Evolutionary conservation across 306 rosid genomes (phyloP), one percentile per base, ranked within the genome.

Genomic region (Sophora flavescens): DNA sequence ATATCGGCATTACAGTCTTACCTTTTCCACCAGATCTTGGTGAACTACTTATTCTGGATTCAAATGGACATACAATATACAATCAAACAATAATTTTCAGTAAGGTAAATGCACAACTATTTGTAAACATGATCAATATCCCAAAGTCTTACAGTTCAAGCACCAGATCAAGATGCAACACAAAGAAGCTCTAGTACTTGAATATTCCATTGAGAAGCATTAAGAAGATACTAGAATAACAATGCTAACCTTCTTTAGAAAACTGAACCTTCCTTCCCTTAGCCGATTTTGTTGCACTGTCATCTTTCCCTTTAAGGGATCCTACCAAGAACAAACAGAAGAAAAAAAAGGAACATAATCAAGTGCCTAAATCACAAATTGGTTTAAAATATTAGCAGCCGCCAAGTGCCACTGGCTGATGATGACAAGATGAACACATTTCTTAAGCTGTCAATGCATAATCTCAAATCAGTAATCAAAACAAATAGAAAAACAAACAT

Each of bases 221-320:
- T 15, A 70, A 60, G 42, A 44, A 60, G 59, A 57, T 33, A n/a
- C 13, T 48, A 65, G 52, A 71, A 60, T 47, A 39, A 47, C 32
- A 17, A 54, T 76, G 69, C 82, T 77, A 77, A 94, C 97, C 93
- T 86, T 84, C 85, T 56, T 62, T 36, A 33, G 87, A 74, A 75
- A 95, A 95, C 75, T 95, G 95, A 79, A 89, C 97, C 82, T 62
- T 92, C 84, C 87, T 92, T 63, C 87, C 90, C 83, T 76, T 90
- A 67, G 83, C 80, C 28, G 89, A 77, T 81, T 89, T 92, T 58
- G 88, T 14, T 35, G 94, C 77, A 86, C 89, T 87, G 70, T 90
- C 97, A 70, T 89, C 96, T 82, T 85, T 95, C 69, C 97, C 97
- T 81, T 88, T 89, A 9, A 82, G 36, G 63, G 89, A 60, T 72